Conservation (phyloP, 495 filamentous ascomycete species). For the Chaetomium tenue region DNA sequence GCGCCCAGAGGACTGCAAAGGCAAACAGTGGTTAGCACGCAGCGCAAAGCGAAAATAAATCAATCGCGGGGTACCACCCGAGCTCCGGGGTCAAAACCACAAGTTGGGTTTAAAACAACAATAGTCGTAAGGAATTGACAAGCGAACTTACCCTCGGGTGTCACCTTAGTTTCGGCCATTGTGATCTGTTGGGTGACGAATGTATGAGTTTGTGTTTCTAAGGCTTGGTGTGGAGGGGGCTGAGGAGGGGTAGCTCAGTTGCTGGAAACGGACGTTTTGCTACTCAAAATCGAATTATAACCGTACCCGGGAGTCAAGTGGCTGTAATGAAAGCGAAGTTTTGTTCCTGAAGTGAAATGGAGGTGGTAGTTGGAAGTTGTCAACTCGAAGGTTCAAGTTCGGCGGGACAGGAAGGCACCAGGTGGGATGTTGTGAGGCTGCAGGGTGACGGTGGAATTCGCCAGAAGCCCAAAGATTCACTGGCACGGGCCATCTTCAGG, state of each 20-base stretch:
- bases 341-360: neutral
- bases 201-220: slow-evolving; percentile 14
- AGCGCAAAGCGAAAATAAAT: neutral
- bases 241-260: slow-evolving; percentile 33
- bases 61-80: neutral
- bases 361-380: neutral
- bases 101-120: neutral
- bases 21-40: slow-evolving; percentile 6
- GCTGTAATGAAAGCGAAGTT: neutral
- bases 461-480: slow-evolving; percentile 41
- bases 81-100: neutral
- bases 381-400: neutral
- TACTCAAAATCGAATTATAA: neutral
- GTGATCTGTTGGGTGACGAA: slow-evolving; percentile 20
- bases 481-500: slow-evolving; percentile 31
- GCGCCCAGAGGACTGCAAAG: slow-evolving; percentile 84
- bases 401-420: slow-evolving; percentile 7
- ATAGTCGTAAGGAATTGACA: neutral
- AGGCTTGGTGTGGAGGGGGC: slow-evolving; percentile 18
- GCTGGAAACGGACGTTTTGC: slow-evolving; percentile 14
- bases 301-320: neutral
- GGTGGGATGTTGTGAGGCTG: slow-evolving; percentile 31
- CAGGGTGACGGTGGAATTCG: slow-evolving; percentile 37
- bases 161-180: slow-evolving; percentile 32
- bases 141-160: slow-evolving; percentile 35